Base-by-base conservation (phyloP, 2,329 filamentous ascomycete genomes). In the Aspergillus tanneri region DNA sequence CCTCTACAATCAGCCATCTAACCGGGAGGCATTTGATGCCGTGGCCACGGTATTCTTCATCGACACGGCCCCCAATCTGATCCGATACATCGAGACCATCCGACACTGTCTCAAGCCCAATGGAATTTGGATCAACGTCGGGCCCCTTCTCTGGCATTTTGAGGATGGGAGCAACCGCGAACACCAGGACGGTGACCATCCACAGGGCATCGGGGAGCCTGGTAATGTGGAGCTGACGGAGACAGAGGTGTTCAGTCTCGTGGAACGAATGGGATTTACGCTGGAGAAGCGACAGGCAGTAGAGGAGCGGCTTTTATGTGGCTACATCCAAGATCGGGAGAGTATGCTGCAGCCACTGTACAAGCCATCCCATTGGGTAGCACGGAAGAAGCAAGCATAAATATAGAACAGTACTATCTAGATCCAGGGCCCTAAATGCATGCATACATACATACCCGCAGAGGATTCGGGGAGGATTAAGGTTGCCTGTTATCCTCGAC, bases 1-100 rank as follows among this genome's bases (percentile, higher is more conserved):
- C n/a, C 70, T 91, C 1, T 99, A 99, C 67, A 80, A 78, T 21
- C 77, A 85, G 49, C 75, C 80, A 1, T 78, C 80, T 0, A 81
- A 88, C 58, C 69, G 72, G 7, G 78, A 77, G 0, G 61, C 69
- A 0, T 97, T 90, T 67, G 85, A 96, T 61, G 90, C 86, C 1
- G 89, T 97, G 2, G 84, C 88, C 0, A 89, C 87, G 2, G 88
- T 96, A 9, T 99, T 97, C 73, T 99, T 99, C 74, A 86, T 99
- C 49, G 95, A 99, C 67, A 99, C 93, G 1, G 93, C 93, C 2
- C 91, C 92, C 1, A 97, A 99, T 66, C 68, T 96, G 24, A 86
- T 97, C 45, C 82, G 87, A 2, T 99, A 99, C 65, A 82, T 99
- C 25, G 85, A 95, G 64, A 85, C 90, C 2, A 88, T 97, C 46